A percentile compares a stretch with the other conserved stretches of the same genome.
These are phyloP conservation scores for Populus hybrid DNA, from an alignment of 441 rosid genomes.

Conservation along the genomic window DNA sequence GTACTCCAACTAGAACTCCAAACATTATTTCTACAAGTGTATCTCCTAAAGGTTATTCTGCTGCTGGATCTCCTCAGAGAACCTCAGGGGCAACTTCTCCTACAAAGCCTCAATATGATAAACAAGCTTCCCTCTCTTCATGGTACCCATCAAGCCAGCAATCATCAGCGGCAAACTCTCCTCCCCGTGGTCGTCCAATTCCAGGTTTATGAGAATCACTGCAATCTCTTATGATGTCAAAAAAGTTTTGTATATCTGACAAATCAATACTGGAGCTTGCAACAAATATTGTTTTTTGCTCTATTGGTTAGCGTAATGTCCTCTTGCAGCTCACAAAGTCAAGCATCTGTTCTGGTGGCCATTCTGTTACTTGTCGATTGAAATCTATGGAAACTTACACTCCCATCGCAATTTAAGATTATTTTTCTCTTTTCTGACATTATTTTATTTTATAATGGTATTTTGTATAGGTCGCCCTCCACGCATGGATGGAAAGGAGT, in stretches of 20 bases:
- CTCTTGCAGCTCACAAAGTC: conserved; percentile 7
- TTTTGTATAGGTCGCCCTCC: conserved; percentile 43
- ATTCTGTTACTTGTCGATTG: neutral
- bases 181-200: conserved; percentile 59
- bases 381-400: neutral
- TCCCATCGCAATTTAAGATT: neutral
- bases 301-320: neutral
- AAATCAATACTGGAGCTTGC: neutral
- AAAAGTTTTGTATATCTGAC: neutral
- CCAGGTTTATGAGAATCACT: conserved; percentile 49
- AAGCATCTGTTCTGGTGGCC: conserved; percentile 3
- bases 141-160: conserved; percentile 86
- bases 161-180: conserved; percentile 84
- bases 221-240: neutral
- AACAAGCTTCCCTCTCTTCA: conserved; percentile 43
- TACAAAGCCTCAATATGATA: conserved; percentile 49
- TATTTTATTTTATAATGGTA: conserved; percentile 3
- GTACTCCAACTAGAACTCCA: conserved; percentile 78
- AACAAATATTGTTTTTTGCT: neutral
- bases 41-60: conserved; percentile 72
- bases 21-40: conserved; percentile 62
- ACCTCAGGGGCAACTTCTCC: conserved; percentile 72
- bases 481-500: conserved; percentile 91
- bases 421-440: conserved; percentile 13
- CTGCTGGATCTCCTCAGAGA: conserved; percentile 58